Percentiles rank a stretch among this genome's conserved stretches.
phyloP scores from a whole-genome alignment of 164 flowering plant genomes.

The Vitis rotundifolia region DNA sequence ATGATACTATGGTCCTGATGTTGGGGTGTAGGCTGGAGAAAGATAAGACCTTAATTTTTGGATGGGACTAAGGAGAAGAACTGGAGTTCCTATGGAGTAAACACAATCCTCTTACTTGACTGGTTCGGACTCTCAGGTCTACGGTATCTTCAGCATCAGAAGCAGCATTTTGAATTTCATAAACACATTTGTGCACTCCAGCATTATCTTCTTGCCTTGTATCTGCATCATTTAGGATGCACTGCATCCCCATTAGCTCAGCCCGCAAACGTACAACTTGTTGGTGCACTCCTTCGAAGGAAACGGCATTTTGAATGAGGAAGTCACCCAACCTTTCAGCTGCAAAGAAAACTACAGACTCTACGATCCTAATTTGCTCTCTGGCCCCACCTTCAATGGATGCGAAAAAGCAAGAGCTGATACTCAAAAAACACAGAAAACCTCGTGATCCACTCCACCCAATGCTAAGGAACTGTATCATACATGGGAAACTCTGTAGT shows the following conservation, averaged over 20 bases:
- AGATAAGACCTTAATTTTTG: no score
- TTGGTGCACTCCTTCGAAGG: neutral
- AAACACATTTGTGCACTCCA: neutral
- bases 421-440: no score
- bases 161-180: slow-evolving; percentile 6
- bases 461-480: no score
- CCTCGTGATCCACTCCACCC: no score
- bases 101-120: no score
- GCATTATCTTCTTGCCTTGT: neutral
- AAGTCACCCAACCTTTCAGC: neutral
- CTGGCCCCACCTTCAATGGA: no score
- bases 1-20: no score
- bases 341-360: neutral
- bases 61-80: no score
- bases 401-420: no score
- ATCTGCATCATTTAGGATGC: slow-evolving; percentile 7
- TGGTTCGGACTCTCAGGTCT: neutral
- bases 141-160: slow-evolving; percentile 8
- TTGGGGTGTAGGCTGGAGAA: no score
- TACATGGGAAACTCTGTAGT: no score
- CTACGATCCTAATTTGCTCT: neutral
- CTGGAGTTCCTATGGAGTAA: no score
- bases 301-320: neutral
- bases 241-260: slow-evolving; percentile 6
- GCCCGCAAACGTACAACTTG: neutral